Conservation (phyloP, 2,329 filamentous ascomycete genomes). For the Tolypocladium amazonense region DNA sequence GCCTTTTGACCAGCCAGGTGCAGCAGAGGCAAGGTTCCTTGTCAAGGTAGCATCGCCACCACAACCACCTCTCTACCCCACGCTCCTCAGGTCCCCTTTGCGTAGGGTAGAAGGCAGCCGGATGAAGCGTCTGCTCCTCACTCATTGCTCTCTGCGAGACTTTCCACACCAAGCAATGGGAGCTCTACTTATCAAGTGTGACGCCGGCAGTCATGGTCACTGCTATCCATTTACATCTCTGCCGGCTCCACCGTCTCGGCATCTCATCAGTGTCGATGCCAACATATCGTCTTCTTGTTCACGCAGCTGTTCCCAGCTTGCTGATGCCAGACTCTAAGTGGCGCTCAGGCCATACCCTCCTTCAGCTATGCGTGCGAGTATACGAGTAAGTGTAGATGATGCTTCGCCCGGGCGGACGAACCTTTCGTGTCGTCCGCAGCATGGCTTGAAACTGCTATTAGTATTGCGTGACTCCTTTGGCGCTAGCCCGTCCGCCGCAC, state of each 20-base stretch:
- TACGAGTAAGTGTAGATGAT: neutral
- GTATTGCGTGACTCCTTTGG: neutral
- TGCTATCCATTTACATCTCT: neutral
- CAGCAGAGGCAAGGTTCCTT: neutral
- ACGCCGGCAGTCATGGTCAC: neutral
- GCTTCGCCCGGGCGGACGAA: neutral
- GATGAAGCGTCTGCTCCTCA: neutral
- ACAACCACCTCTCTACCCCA: neutral
- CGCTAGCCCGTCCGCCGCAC: neutral
- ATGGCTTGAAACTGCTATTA: neutral
- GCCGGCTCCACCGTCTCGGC: neutral
- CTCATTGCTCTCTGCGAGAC: neutral
- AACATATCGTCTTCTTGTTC: neutral
- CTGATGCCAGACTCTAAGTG: neutral
- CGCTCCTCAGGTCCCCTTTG: neutral
- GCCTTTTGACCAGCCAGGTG: neutral
- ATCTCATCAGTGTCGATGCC: neutral
- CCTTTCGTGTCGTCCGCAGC: no score
- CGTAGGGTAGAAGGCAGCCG: neutral
- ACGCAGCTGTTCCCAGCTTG: neutral
- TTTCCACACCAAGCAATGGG: no score
- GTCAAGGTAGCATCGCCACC: neutral
- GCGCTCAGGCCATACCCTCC: neutral
- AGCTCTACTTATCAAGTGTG: no score
- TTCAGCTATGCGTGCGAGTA: neutral